Conservation (phyloP, 2,329 filamentous ascomycete genomes). For the Epichloe gansuensis region DNA sequence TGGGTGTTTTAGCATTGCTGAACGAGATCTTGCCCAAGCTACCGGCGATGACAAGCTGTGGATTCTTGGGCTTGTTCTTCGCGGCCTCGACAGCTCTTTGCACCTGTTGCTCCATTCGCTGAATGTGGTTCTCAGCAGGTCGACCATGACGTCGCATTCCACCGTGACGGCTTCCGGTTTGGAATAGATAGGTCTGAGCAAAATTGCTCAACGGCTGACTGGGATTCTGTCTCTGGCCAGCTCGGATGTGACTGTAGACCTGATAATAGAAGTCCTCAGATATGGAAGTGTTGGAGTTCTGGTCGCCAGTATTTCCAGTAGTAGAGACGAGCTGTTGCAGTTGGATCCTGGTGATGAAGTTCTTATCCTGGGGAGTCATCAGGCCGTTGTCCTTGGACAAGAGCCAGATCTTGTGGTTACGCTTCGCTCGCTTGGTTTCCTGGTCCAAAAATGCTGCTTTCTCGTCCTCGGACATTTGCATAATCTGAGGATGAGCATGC, state of each 20-base stretch:
- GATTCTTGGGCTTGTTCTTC: constrained; percentile 95
- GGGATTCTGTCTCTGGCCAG: constrained; percentile 77
- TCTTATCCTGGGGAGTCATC: constrained; percentile 99
- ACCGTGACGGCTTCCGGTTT: constrained; percentile 76
- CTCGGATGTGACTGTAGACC: constrained; percentile 88
- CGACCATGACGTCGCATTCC: constrained; percentile 62
- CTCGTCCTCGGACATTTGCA: constrained; percentile 71
- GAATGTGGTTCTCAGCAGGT: constrained; percentile 90
- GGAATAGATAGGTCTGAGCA: constrained; percentile 93
- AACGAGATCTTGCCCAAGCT: constrained; percentile 97
- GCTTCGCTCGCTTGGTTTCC: constrained; percentile 88
- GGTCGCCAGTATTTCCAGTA: constrained; percentile 73
- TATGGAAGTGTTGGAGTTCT: constrained; percentile 66
- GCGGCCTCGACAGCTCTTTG: constrained; percentile 93
- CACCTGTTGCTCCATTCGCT: constrained; percentile 98
- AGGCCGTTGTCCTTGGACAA: constrained; percentile 88
- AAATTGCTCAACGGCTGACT: constrained; percentile 92
- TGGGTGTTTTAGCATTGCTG: constrained; percentile 95
- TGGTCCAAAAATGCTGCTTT: constrained; percentile 74
- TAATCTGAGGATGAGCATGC: constrained; percentile 31
- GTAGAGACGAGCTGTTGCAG: constrained; percentile 90
- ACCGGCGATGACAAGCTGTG: constrained; percentile 89
- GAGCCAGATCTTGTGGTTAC: constrained; percentile 95
- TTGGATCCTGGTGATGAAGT: constrained; percentile 96
- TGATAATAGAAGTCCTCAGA: constrained; percentile 98